These are phyloP conservation scores for Glycyrrhiza uralensis DNA, from an alignment of 306 rosid species.

Conservation along the genomic window DNA sequence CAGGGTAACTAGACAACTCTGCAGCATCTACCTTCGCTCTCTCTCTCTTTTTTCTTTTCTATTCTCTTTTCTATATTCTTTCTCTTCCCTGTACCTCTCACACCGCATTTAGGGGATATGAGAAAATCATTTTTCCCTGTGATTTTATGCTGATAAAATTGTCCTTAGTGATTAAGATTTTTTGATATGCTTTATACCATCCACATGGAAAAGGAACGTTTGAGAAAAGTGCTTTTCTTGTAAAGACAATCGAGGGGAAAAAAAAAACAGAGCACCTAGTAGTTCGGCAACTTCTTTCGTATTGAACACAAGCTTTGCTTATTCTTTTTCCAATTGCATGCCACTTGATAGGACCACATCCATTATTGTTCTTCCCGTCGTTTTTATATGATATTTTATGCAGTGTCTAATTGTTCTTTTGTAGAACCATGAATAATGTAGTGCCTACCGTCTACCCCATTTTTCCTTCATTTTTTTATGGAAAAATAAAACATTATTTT, in stretches of 20 bases:
- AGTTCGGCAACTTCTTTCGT: not conserved
- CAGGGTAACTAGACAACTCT: not conserved
- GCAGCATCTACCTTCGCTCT: conserved; percentile 6
- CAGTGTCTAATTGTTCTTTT: no score
- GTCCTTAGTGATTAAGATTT: not conserved
- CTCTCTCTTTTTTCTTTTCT: no score
- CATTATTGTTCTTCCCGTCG: conserved; percentile 19
- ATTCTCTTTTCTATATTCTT: not conserved
- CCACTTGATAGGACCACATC: conserved; percentile 24
- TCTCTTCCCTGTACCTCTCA: not conserved
- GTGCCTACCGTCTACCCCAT: not conserved
- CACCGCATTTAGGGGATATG: not conserved
- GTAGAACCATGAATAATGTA: not conserved
- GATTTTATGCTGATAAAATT: not conserved
- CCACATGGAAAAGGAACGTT: conserved; percentile 12
- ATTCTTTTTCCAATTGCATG: conserved; percentile 29
- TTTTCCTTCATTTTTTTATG: not conserved
- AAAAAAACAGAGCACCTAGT: not conserved
- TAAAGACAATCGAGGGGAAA: not conserved
- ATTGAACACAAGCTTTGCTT: conserved; percentile 21
- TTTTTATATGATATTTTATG: conserved; percentile 1
- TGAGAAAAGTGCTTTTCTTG: not conserved
- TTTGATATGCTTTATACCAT: not conserved
- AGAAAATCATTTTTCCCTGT: not conserved
- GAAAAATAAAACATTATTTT: not conserved